Evolutionary conservation across 2,329 filamentous ascomycete species (phyloP).

Genomic region (Aureobasidium sp.): DNA sequence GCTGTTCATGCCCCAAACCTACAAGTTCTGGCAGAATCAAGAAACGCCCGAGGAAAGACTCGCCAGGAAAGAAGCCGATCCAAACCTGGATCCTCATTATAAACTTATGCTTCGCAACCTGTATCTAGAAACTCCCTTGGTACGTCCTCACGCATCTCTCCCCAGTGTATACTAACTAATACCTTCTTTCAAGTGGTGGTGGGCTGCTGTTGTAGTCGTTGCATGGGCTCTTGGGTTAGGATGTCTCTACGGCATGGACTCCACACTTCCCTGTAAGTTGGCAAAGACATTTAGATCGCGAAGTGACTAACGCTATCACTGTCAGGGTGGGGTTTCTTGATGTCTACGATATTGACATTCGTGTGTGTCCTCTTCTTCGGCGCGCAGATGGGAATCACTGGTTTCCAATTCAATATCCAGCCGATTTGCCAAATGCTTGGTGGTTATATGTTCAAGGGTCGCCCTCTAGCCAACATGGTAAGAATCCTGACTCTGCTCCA

Average conservation of each 20-base stretch:
- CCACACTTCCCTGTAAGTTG: constrained; percentile 25
- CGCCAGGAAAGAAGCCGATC: constrained; percentile 21
- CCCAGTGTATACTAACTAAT: not conserved
- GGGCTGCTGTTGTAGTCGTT: constrained; percentile 20
- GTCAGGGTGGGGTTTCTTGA: constrained; percentile 26
- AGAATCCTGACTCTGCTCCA: not conserved
- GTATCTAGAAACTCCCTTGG: constrained; percentile 26
- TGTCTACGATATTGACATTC: constrained; percentile 22
- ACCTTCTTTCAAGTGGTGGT: constrained; percentile 26
- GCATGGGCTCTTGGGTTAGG: constrained; percentile 23
- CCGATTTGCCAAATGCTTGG: constrained; percentile 43
- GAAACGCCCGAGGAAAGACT: constrained; percentile 22
- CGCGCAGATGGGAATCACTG: constrained; percentile 25
- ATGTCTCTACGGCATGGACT: constrained; percentile 25
- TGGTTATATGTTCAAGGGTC: constrained; percentile 40
- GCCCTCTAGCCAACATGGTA: constrained; percentile 29
- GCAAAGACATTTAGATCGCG: too few relatives aligned
- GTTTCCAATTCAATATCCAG: constrained; percentile 37
- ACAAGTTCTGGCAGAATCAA: constrained; percentile 25
- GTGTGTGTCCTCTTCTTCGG: constrained; percentile 26
- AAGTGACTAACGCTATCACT: not conserved
- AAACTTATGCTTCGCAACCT: constrained; percentile 26
- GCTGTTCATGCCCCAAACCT: constrained; percentile 18
- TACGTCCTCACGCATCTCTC: not conserved
- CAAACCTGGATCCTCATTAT: constrained; percentile 28